A percentile compares a stretch with the other conserved stretches of the same genome.
phyloP scores from a whole-genome alignment of 305 asterid genomes.

The Fraxinus sp. region DNA sequence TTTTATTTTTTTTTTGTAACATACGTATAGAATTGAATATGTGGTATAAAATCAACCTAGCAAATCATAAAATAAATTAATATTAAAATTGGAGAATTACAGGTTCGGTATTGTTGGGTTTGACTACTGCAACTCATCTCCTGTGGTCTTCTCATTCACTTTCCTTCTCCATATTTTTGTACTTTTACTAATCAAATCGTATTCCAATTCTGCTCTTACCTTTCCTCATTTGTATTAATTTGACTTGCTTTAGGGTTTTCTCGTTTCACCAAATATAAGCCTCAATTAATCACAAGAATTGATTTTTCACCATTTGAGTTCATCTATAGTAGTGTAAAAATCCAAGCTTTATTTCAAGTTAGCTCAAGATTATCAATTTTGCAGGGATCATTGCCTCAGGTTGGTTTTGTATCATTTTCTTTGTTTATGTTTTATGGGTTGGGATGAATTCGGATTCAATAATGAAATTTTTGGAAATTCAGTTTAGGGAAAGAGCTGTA shows the following conservation, averaged over 20 bases:
- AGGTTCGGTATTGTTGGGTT: constrained; percentile 42
- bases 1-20: no score
- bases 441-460: constrained; percentile 1
- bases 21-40: no score
- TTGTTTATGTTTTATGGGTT: background rate
- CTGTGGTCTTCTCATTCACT: constrained; percentile 4
- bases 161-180: constrained; percentile 26
- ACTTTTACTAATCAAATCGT: constrained; percentile 26
- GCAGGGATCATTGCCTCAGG: constrained; percentile 24
- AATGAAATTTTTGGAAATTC: constrained; percentile 14
- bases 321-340: constrained; percentile 17
- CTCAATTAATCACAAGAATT: background rate
- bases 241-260: constrained; percentile 51
- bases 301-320: no score
- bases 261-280: constrained; percentile 11
- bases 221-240: constrained; percentile 44
- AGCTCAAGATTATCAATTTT: constrained; percentile 27
- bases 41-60: no score
- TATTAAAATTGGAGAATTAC: background rate
- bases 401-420: constrained; percentile 14
- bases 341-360: constrained; percentile 12
- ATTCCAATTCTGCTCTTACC: constrained; percentile 33
- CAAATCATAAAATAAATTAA: no score
- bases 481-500: background rate
- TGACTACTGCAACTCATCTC: constrained; percentile 47